phyloP scores from a whole-genome alignment of 352 stramenopile species.

The Lagenidium giganteum region DNA sequence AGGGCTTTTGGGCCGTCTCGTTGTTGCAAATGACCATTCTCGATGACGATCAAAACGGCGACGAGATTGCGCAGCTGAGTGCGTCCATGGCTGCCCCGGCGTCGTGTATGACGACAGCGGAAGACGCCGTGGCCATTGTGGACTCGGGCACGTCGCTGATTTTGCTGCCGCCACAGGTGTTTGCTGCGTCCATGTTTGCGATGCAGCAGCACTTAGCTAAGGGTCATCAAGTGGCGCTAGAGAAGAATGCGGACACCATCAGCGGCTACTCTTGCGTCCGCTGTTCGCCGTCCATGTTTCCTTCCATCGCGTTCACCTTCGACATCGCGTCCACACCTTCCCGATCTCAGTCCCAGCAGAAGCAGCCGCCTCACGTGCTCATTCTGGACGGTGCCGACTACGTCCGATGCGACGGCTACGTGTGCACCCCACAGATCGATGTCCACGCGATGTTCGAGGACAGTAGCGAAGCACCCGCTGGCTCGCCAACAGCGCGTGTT shows the following conservation, averaged over 20 bases:
- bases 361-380: too few relatives aligned
- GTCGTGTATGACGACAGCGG: neutral
- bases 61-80: too few relatives aligned
- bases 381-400: constrained; percentile 57
- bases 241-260: constrained; percentile 17
- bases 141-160: constrained; percentile 68
- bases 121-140: constrained; percentile 35
- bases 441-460: constrained; percentile 30
- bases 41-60: neutral
- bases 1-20: constrained; percentile 58
- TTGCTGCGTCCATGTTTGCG: constrained; percentile 28
- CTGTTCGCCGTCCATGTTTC: constrained; percentile 51
- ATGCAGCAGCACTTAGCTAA: constrained; percentile 31
- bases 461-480: constrained; percentile 7
- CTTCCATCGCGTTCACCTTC: constrained; percentile 43
- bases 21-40: constrained; percentile 29
- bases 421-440: constrained; percentile 54
- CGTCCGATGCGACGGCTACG: constrained; percentile 47
- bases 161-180: constrained; percentile 37
- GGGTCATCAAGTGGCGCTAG: constrained; percentile 19
- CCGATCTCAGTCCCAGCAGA: too few relatives aligned
- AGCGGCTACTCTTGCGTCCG: constrained; percentile 36
- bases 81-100: too few relatives aligned
- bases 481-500: constrained; percentile 7
- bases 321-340: constrained; percentile 3